A percentile compares a stretch with the other conserved stretches of the same genome.
phyloP scores from a whole-genome alignment of 2,329 filamentous ascomycete genomes.

The Chaetomiaceae sp. region DNA sequence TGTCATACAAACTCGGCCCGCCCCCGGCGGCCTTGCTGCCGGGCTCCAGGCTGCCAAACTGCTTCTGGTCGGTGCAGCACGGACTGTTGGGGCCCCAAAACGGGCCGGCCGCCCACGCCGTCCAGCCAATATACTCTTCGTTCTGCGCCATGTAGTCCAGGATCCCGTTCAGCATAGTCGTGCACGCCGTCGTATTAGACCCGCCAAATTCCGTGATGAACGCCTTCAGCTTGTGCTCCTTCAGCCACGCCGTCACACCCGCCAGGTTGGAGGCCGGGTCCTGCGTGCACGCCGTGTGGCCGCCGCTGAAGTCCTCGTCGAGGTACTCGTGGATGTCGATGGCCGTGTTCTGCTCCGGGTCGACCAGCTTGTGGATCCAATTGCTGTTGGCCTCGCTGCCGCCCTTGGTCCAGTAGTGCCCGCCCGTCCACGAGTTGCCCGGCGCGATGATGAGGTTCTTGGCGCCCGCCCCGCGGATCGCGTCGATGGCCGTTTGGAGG shows the following conservation, averaged over 20 bases:
- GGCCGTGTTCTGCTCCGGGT: constrained; percentile 45
- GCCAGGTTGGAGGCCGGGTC: constrained; percentile 38
- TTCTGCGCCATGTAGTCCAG: constrained; percentile 45
- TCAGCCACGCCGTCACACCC: constrained; percentile 43
- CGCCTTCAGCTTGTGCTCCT: constrained; percentile 42
- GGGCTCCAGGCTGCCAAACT: constrained; percentile 44
- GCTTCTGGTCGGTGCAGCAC: constrained; percentile 37
- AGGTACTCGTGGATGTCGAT: constrained; percentile 51
- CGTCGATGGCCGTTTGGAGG: constrained; percentile 44
- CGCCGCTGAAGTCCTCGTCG: constrained; percentile 45
- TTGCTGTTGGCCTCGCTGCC: constrained; percentile 38
- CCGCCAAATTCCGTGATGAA: constrained; percentile 49
- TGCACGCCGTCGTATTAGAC: constrained; percentile 40
- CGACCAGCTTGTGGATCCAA: constrained; percentile 40
- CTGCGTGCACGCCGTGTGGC: constrained; percentile 39
- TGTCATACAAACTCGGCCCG: constrained; percentile 41
- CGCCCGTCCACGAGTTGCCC: constrained; percentile 47
- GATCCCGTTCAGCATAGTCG: constrained; percentile 38
- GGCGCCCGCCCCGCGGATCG: constrained; percentile 41
- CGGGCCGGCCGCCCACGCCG: constrained; percentile 47
- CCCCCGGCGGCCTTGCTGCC: constrained; percentile 42
- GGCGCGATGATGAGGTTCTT: constrained; percentile 46
- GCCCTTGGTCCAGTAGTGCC: constrained; percentile 43
- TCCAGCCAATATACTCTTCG: constrained; percentile 47
- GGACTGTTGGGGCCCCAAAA: constrained; percentile 42